phyloP scores from a whole-genome alignment of 2,329 filamentous ascomycete genomes.

The Arthroderma uncinatum region DNA sequence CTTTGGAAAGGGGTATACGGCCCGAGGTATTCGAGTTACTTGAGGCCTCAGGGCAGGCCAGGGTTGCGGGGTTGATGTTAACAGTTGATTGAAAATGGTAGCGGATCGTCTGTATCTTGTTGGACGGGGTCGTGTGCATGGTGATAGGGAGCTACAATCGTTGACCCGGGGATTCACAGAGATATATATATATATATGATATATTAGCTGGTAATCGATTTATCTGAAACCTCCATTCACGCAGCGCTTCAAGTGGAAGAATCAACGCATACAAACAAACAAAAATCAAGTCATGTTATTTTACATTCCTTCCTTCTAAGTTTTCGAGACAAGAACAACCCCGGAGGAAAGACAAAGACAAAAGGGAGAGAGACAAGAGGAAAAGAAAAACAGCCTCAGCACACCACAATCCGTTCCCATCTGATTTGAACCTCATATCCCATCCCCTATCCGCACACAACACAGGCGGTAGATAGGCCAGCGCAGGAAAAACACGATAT shows the following conservation, averaged over 20 bases:
- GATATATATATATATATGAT: too few relatives aligned
- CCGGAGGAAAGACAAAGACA: neutral
- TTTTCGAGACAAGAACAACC: neutral
- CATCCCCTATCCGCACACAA: neutral
- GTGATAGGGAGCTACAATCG: too few relatives aligned
- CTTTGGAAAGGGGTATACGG: neutral
- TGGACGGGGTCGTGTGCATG: too few relatives aligned
- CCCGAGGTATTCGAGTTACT: neutral
- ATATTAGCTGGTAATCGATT: neutral
- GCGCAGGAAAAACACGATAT: neutral
- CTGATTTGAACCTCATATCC: neutral
- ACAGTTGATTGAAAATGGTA: neutral
- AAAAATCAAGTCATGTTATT: constrained; percentile 2
- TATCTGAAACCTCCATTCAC: neutral
- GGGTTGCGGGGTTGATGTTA: neutral
- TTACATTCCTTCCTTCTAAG: constrained; percentile 5
- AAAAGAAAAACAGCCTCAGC: neutral
- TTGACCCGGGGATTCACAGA: too few relatives aligned
- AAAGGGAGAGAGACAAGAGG: neutral
- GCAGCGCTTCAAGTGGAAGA: neutral
- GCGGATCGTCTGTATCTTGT: neutral
- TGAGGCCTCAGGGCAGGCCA: neutral
- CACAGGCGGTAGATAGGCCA: neutral
- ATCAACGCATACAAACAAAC: neutral
- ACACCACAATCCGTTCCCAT: neutral